Evolutionary conservation across 257 asterid genomes (phyloP).

Genomic region (Paraleonurus japonicus): DNA sequence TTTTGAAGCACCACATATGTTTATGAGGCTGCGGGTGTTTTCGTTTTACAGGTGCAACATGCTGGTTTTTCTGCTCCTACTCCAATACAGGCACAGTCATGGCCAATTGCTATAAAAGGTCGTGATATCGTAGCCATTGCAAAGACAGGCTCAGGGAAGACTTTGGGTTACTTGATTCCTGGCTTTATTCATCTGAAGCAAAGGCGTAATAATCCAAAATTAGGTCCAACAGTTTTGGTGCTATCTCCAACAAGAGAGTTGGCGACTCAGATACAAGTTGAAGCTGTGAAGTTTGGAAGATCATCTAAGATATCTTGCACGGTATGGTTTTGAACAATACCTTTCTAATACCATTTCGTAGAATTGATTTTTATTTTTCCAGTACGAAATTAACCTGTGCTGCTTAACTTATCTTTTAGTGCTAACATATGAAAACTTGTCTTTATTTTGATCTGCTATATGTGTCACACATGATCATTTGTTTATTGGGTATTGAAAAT

Average conservation of each 20-base stretch:
- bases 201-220: slow-evolving; percentile 56
- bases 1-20: slow-evolving; percentile 40
- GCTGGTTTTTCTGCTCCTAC: slow-evolving; percentile 98
- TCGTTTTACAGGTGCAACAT: slow-evolving; percentile 70
- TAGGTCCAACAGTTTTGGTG: slow-evolving; percentile 96
- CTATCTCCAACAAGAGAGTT: slow-evolving; percentile 95
- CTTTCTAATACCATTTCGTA: slow-evolving; percentile 2
- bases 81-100: slow-evolving; percentile 99
- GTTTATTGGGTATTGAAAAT: too few species aligned
- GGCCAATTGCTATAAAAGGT: slow-evolving; percentile 95
- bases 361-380: not conserved
- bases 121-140: slow-evolving; percentile 98
- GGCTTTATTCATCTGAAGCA: slow-evolving; percentile 79
- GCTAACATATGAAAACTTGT: not conserved
- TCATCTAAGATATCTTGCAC: slow-evolving; percentile 90
- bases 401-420: not conserved
- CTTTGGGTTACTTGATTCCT: slow-evolving; percentile 93
- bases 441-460: not conserved
- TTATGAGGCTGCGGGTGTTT: slow-evolving; percentile 43
- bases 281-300: slow-evolving; percentile 87
- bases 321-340: slow-evolving; percentile 41
- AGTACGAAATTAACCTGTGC: not conserved
- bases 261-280: slow-evolving; percentile 97
- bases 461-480: not conserved
- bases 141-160: slow-evolving; percentile 98